These are phyloP conservation scores for Hypoxylon sp. DNA, from an alignment of 2,329 filamentous ascomycete species.

Conservation along the genomic window DNA sequence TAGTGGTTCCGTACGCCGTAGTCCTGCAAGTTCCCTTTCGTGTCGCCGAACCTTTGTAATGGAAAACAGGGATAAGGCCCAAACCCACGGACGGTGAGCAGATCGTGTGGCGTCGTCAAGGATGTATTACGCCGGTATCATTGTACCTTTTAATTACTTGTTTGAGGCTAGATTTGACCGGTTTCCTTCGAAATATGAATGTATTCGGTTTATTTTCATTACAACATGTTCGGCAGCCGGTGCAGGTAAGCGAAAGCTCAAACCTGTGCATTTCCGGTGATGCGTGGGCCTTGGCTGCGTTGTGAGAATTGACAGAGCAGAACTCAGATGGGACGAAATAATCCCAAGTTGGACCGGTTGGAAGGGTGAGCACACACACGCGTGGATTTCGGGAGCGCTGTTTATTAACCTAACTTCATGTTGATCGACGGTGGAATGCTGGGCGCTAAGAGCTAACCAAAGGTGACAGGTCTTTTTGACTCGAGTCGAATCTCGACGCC, in stretches of 20 bases:
- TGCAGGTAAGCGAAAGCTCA: constrained; percentile 32
- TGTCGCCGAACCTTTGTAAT: constrained; percentile 46
- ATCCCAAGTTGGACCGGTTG: constrained; percentile 11
- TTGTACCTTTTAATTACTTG: constrained; percentile 26
- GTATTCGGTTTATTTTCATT: constrained; percentile 21
- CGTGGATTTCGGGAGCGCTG: constrained; percentile 24
- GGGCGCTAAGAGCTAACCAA: constrained; percentile 36
- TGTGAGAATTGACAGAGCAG: constrained; percentile 41
- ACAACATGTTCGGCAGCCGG: constrained; percentile 33
- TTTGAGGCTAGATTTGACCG: constrained; percentile 28
- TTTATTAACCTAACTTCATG: constrained; percentile 36
- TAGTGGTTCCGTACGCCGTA: constrained; percentile 47
- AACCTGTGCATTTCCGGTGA: constrained; percentile 38
- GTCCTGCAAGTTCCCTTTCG: constrained; percentile 44
- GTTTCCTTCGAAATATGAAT: constrained; percentile 16
- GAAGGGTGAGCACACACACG: constrained; percentile 13
- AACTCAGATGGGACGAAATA: constrained; percentile 36
- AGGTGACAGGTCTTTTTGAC: constrained; percentile 40
- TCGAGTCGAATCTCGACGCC: constrained; percentile 29
- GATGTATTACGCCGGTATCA: constrained; percentile 37
- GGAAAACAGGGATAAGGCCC: constrained; percentile 45
- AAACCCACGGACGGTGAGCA: constrained; percentile 40
- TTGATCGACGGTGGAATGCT: constrained; percentile 33
- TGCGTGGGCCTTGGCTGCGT: constrained; percentile 29
- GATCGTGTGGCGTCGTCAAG: constrained; percentile 44